Base-by-base conservation (phyloP, 495 filamentous ascomycete genomes). In the Elaphomyces granulatus region DNA sequence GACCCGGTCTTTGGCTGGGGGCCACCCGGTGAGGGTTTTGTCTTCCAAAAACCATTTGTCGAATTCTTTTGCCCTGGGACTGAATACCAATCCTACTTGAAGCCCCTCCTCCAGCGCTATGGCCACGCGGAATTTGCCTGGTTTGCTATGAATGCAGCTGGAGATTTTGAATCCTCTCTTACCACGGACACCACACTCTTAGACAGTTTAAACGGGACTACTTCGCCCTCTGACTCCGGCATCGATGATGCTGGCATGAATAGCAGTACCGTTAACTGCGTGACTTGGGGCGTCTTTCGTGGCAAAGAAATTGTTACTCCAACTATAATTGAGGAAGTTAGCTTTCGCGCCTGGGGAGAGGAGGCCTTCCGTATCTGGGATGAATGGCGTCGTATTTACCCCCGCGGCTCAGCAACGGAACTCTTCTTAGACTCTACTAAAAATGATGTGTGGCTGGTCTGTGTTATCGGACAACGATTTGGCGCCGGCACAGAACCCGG, bases 41-140 rank as follows among this genome's bases (percentile, higher is more conserved):
- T 96, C 37, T 98, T 94, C 67, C 90, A 98, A 50, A 98, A 98
- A 59, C 79, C 90, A 0, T 98, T 98, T 54, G 86, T 98, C 30
- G 90, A 98, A 58, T 83, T 95, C 64, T 96, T 96, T 66, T 59
- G 87, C 32, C 76, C 87, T 0, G 57, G 61, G 2, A 51, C 61
- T 0, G 81, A 87, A 56, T 95, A 83, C 76, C 55, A 62, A 12
- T 47, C 40, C 20, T 55, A 52, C 19, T 64, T 96, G 10, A 70
- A 74, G 41, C 62, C 65, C 14, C 66, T 72, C 34, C 73, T 96
- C 20, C 63, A 61, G 12, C 57, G 65, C 14, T 68, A 74, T 41
- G 60, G 71, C 34, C 54, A 67, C 23, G 71, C 77, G 16, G 70
- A 78, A 40, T 70, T 96, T 3, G 80, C 79, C 43, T 98, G 77